These are phyloP conservation scores for Centella asiatica DNA, from an alignment of 129 eudicot species.

Conservation along the genomic window DNA sequence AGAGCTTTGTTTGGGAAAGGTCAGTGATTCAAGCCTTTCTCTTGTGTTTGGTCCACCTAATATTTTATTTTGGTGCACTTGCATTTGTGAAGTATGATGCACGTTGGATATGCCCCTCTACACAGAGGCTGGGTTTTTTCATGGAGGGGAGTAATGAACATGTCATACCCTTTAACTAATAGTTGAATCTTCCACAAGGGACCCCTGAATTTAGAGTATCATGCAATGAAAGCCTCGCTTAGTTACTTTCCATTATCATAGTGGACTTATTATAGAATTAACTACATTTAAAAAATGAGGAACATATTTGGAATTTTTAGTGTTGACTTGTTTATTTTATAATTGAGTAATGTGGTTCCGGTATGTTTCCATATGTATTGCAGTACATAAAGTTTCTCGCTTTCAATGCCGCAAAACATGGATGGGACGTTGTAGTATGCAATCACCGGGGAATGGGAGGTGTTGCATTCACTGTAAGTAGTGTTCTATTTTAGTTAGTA, in stretches of 20 bases:
- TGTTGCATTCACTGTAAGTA: conserved; percentile 4
- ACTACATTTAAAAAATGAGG: too few species aligned
- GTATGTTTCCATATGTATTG: background rate
- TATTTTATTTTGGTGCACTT: background rate
- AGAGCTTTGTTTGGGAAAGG: too few species aligned
- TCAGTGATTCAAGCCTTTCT: background rate
- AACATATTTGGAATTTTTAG: too few species aligned
- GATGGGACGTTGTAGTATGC: conserved; percentile 10
- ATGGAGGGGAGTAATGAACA: too few species aligned
- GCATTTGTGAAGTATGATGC: background rate
- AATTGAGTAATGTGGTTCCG: background rate
- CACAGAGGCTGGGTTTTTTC: background rate
- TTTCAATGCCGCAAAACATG: conserved; percentile 7
- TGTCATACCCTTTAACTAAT: too few species aligned
- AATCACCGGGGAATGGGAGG: conserved; percentile 8
- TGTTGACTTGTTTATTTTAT: background rate
- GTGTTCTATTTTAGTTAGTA: background rate
- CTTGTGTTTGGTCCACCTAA: background rate
- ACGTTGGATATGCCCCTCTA: background rate
- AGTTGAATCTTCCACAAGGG: too few species aligned
- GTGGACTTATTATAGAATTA: too few species aligned
- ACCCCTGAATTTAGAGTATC: too few species aligned
- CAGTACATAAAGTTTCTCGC: conserved; percentile 6
- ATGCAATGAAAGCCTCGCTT: too few species aligned
- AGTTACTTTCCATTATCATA: too few species aligned